Evolutionary conservation across 345 rosid species (phyloP), one percentile per base, ranked within the genome.

Genomic region (Lepidium sativum): DNA sequence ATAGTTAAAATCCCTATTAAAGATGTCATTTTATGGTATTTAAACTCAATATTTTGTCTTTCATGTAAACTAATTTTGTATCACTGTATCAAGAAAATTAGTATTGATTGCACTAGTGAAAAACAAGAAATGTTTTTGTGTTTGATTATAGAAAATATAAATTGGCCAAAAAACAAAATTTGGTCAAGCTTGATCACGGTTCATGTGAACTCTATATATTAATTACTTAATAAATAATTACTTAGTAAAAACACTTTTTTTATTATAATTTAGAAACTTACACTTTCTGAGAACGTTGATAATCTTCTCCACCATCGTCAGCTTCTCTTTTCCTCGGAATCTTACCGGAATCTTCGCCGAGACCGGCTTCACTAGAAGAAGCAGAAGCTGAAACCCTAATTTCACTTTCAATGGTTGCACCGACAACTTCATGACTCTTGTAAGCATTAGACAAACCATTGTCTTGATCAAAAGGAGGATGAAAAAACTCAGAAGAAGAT

Each of bases 301-400:
- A 82, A 50, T 70, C 86, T 47, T 78, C 80, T 27, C 33, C 68
- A 60, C 80, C 74, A 69, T 83, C 41, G 43, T 41, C 60, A 63
- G 71, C 66, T 27, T 55, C 64, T 57, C 39, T 48, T 55, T 79
- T 81, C 61, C 53, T 75, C 54, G 11, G 67, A 9, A 49, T 77
- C 74, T 79, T 82, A 58, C 70, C 54, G 5, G 86, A 80, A 63
- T 77, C 87, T 45, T 84, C 83, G 39, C 79, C 81, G 5, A 63
- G 79, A 18, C 73, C 83, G 1, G 80, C 88, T 61, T 82, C 89
- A 44, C 71, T 77, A 1, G 86, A 82, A 65, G 82, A 82, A 60
- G 89, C 81, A 64, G 84, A 61, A 6, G 80, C 69, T 47, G 90
- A 81, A 70, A 75, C 84, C 20, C 78, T 77, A 42, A 74, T 68